These are phyloP conservation scores for Cubamyces sp. DNA, from an alignment of 768 basidiomycete species.

Conservation along the genomic window DNA sequence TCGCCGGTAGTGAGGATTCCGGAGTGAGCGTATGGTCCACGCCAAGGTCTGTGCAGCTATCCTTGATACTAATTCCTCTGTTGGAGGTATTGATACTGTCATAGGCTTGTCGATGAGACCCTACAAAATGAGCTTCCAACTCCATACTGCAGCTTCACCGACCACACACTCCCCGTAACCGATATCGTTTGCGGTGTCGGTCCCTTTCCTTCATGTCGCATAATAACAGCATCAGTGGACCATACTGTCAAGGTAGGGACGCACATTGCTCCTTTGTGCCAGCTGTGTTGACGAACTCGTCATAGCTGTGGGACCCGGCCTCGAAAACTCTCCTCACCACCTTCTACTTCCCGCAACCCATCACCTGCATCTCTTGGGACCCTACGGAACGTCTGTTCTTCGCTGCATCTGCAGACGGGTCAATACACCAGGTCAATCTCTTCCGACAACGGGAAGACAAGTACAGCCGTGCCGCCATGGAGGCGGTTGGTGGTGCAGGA, in stretches of 20 bases:
- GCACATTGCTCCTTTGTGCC: neutral
- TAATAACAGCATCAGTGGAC: slow-evolving; percentile 83
- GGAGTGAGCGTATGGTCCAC: slow-evolving; percentile 88
- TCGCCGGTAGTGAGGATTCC: slow-evolving; percentile 92
- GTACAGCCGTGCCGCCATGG: slow-evolving; percentile 52
- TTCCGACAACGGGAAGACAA: slow-evolving; percentile 66
- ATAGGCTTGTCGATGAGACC: slow-evolving; percentile 76
- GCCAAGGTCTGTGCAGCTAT: slow-evolving; percentile 61
- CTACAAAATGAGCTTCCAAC: slow-evolving; percentile 74
- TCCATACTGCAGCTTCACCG: slow-evolving; percentile 80
- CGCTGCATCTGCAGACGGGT: slow-evolving; percentile 76
- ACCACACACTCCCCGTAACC: slow-evolving; percentile 91
- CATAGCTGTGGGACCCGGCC: slow-evolving; percentile 80
- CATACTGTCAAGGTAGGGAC: slow-evolving; percentile 83
- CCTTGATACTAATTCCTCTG: slow-evolving; percentile 10
- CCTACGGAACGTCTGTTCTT: slow-evolving; percentile 88
- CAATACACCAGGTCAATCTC: slow-evolving; percentile 79
- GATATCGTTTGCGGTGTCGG: slow-evolving; percentile 83
- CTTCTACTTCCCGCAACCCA: slow-evolving; percentile 82
- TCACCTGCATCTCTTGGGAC: slow-evolving; percentile 76
- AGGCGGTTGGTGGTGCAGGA: slow-evolving; percentile 79
- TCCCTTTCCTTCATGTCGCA: slow-evolving; percentile 71
- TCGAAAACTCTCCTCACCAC: slow-evolving; percentile 80
- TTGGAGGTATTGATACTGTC: neutral
- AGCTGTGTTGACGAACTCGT: slow-evolving; percentile 11